Evolutionary conservation across 768 basidiomycete species (phyloP).

Genomic region (Pholiota molesta): DNA sequence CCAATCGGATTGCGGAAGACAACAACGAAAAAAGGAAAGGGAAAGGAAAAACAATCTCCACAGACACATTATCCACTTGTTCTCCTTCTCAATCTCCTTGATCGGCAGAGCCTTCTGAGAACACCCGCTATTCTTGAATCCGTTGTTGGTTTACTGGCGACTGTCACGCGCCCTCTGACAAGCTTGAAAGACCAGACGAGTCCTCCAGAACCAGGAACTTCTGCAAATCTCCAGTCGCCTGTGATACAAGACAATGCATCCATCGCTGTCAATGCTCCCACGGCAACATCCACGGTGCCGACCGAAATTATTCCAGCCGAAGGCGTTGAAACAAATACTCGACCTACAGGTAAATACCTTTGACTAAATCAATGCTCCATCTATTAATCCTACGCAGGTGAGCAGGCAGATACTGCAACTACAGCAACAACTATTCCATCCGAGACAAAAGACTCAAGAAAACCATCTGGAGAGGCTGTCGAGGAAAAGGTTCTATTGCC

Average conservation of each 20-base stretch:
- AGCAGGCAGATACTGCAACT: neutral
- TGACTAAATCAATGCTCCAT: neutral
- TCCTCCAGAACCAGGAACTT: slow-evolving; percentile 5
- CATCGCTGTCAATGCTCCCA: neutral
- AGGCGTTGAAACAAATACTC: neutral
- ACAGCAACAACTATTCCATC: slow-evolving; percentile 8
- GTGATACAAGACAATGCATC: neutral
- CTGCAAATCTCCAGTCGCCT: neutral
- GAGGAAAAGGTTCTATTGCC: slow-evolving; percentile 61
- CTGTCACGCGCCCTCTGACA: slow-evolving; percentile 82
- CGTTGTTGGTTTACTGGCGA: slow-evolving; percentile 84
- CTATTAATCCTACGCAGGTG: neutral
- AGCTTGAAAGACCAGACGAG: slow-evolving; percentile 59
- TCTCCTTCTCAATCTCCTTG: slow-evolving; percentile 83
- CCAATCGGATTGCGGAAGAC: slow-evolving; percentile 73
- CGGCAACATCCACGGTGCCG: neutral
- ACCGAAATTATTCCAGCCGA: neutral
- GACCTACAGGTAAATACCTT: slow-evolving; percentile 14
- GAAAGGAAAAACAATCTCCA: slow-evolving; percentile 84
- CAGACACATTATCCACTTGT: slow-evolving; percentile 93
- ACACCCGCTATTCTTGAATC: slow-evolving; percentile 93
- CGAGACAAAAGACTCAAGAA: slow-evolving; percentile 16
- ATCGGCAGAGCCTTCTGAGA: slow-evolving; percentile 82
- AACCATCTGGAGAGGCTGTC: slow-evolving; percentile 34
- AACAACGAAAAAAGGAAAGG: slow-evolving; percentile 87